Base-by-base conservation (phyloP, 176 grass and related monocot genomes). In the Raddia guianensis region DNA sequence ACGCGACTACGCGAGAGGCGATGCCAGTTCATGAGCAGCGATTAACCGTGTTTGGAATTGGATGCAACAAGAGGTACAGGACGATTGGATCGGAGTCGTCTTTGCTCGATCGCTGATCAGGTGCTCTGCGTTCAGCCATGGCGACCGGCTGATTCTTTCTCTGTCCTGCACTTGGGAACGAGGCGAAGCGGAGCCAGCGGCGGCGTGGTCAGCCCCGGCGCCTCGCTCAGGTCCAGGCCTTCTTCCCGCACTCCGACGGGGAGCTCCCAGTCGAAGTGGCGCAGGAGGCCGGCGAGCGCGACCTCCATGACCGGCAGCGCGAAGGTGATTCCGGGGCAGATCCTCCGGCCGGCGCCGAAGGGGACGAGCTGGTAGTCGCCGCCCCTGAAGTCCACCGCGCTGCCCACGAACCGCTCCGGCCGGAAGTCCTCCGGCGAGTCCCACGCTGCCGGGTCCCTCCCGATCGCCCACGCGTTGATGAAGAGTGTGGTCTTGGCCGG, bases 381-480 rank as follows among this genome's bases (percentile, higher is more conserved):
- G 9, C 93, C 93, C 27, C 76, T 50, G 63, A 89, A 66, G 12
- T 97, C 88, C 51, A 87, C 45, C 9, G 46, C 1, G 51, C 77
- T 45, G 49, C 18, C 46, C 5, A 93, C 0, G 46, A 97, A 97
- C 12, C 94, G 76, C 76, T 93, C 94, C 2, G 91, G 94, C 27
- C 63, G 53, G 65, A 97, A 97, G 66, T 97, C 84, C 12, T 87
- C 91, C 49, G 91, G 77, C 12, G 79, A 35, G 7, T 83, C 88
- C 94, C 94, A 93, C 50, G 45, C 67, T 1, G 80, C 64, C 0
- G 84, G 86, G 63, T 97, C 91, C 73, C 90, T 86, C n/a, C 83
- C 90, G 35, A 91, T 89, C 20, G 93, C 86, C 90, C 91, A 97
- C 13, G 12, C 84, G 72, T 91, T 93, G 72, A 97, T 11, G 81